These are phyloP conservation scores for Chlorella sp. DNA, from an alignment of 139 green algal species.

Conservation along the genomic window DNA sequence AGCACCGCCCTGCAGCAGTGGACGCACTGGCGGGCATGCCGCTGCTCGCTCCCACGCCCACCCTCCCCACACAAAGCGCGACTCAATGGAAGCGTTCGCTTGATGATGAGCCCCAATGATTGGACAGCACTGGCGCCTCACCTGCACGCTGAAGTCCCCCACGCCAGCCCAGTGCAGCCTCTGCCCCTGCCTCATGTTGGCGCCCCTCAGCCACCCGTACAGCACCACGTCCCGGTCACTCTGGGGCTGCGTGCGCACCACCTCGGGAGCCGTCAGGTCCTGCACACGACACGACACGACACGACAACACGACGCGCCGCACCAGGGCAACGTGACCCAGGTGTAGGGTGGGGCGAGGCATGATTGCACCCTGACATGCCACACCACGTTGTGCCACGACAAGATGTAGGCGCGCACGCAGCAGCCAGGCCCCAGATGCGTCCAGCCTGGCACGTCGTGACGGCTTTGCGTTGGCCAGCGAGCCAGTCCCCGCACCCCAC, in stretches of 20 bases:
- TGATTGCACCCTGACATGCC: background rate
- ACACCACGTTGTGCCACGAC: background rate
- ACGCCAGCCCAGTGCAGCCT: slow-evolving; percentile 87
- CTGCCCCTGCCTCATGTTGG: slow-evolving; percentile 61
- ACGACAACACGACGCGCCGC: too few species aligned
- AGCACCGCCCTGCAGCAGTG: too few species aligned
- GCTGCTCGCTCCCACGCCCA: background rate
- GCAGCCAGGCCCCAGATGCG: too few species aligned
- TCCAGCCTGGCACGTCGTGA: too few species aligned
- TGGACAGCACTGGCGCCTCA: too few species aligned
- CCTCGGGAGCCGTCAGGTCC: slow-evolving; percentile 60
- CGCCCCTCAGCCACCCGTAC: slow-evolving; percentile 91
- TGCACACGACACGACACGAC: slow-evolving; percentile 20
- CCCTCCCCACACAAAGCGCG: background rate
- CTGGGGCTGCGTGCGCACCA: slow-evolving; percentile 62
- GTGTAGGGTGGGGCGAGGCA: background rate
- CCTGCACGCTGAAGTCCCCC: slow-evolving; percentile 74
- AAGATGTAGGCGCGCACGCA: background rate
- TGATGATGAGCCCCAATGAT: too few species aligned
- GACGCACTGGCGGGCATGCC: too few species aligned
- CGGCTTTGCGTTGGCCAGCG: too few species aligned
- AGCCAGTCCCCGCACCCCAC: too few species aligned
- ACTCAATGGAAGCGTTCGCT: too few species aligned
- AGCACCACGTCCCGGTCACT: slow-evolving; percentile 82
- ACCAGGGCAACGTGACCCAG: too few species aligned